A percentile compares a stretch with the other conserved stretches of the same genome.
phyloP scores from a whole-genome alignment of 441 rosid species.

The Monsonia emarginata region DNA sequence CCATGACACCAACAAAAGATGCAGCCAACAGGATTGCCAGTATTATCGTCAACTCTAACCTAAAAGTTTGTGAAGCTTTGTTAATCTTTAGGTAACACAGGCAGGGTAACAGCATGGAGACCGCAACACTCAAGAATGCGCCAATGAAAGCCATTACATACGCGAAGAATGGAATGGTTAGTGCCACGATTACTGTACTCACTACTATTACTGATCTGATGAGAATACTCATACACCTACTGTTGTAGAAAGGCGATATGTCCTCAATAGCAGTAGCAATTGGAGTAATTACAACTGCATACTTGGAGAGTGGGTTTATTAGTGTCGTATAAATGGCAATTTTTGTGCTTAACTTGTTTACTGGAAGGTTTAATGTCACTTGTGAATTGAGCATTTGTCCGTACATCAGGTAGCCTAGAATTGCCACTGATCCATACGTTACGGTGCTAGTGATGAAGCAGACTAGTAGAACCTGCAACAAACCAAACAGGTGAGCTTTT shows the following conservation, averaged over 20 bases:
- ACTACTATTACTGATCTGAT: slow-evolving; percentile 35
- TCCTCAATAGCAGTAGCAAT: slow-evolving; percentile 41
- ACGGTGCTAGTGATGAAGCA: slow-evolving; percentile 44
- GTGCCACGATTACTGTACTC: slow-evolving; percentile 45
- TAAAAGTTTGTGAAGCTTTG: slow-evolving; percentile 23
- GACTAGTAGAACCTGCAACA: slow-evolving; percentile 37
- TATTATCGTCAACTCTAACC: slow-evolving; percentile 29
- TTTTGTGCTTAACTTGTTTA: slow-evolving; percentile 33
- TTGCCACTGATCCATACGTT: slow-evolving; percentile 52
- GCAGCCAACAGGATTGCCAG: slow-evolving; percentile 33
- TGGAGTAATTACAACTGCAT: slow-evolving; percentile 46
- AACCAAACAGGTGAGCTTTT: background rate
- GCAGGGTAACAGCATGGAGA: slow-evolving; percentile 43
- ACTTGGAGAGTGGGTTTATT: slow-evolving; percentile 53
- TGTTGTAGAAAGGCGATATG: slow-evolving; percentile 17
- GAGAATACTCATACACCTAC: slow-evolving; percentile 27
- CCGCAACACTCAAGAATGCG: slow-evolving; percentile 40
- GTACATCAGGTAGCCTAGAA: slow-evolving; percentile 56
- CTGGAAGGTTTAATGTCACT: slow-evolving; percentile 57
- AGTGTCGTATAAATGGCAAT: slow-evolving; percentile 53
- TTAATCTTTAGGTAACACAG: slow-evolving; percentile 43
- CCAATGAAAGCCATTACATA: slow-evolving; percentile 59
- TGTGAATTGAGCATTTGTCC: slow-evolving; percentile 51
- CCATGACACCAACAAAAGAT: slow-evolving; percentile 23
- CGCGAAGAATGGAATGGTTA: slow-evolving; percentile 51